Evolutionary conservation across 257 asterid genomes (phyloP).

Genomic region (Cynanchum wilfordii): DNA sequence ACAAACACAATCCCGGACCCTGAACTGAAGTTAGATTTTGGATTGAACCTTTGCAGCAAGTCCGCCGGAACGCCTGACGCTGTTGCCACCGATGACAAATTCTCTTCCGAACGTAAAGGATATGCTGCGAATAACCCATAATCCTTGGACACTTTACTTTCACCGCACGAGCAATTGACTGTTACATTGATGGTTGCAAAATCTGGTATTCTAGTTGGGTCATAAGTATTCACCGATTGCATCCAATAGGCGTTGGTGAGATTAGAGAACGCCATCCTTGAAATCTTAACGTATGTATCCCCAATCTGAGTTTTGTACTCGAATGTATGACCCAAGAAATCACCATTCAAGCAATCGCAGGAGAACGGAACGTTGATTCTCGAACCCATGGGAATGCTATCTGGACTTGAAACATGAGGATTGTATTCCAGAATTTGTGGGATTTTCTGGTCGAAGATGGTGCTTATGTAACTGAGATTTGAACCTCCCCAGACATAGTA

Average conservation of each 20-base stretch:
- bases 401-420: conserved; percentile 30
- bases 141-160: conserved; percentile 44
- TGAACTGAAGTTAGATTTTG: conserved; percentile 36
- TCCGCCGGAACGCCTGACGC: conserved; percentile 38
- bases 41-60: conserved; percentile 45
- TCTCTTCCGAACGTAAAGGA: conserved; percentile 47
- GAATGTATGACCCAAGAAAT: conserved; percentile 68
- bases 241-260: conserved; percentile 63
- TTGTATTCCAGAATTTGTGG: conserved; percentile 42
- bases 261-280: conserved; percentile 44
- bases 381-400: conserved; percentile 33
- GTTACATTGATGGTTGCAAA: conserved; percentile 55
- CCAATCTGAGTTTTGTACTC: conserved; percentile 42
- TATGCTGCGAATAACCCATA: conserved; percentile 64
- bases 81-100: conserved; percentile 35
- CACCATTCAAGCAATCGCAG: conserved; percentile 73
- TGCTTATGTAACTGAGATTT: conserved; percentile 55
- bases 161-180: conserved; percentile 78
- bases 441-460: conserved; percentile 33
- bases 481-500: conserved; percentile 55
- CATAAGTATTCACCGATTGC: conserved; percentile 52
- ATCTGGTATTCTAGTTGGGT: conserved; percentile 47
- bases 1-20: conserved; percentile 55
- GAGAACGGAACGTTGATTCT: conserved; percentile 63
- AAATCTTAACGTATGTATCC: conserved; percentile 54